These are phyloP conservation scores for Podila horticola DNA, from an alignment of 192 early-diverging fungal species.

Conservation along the genomic window DNA sequence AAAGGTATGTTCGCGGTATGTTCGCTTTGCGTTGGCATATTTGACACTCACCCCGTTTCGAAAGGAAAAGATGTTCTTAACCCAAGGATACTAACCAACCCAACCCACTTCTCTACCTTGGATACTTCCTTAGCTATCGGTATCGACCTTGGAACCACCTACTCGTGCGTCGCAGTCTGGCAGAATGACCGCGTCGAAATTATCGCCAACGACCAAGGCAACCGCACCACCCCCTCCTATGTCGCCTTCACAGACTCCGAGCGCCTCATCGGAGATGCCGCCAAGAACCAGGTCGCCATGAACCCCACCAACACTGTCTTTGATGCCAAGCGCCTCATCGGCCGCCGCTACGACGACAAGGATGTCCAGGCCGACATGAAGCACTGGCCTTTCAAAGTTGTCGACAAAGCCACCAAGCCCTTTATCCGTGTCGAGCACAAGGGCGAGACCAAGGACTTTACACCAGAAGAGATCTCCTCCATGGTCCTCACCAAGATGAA, in stretches of 20 bases:
- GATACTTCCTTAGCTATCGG: slow-evolving; percentile 50
- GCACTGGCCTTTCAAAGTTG: slow-evolving; percentile 96
- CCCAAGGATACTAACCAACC: not conserved
- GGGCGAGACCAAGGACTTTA: slow-evolving; percentile 96
- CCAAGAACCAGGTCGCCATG: slow-evolving; percentile 99
- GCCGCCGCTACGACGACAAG: slow-evolving; percentile 89
- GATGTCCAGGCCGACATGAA: slow-evolving; percentile 99
- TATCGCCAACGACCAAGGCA: slow-evolving; percentile 99
- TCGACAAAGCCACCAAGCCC: slow-evolving; percentile 91
- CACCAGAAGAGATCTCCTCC: slow-evolving; percentile 96
- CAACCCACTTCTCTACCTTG: not conserved
- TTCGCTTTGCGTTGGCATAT: too few species aligned
- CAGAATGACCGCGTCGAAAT: slow-evolving; percentile 89
- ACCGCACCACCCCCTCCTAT: slow-evolving; percentile 98
- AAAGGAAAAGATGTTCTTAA: not conserved
- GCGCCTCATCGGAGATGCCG: slow-evolving; percentile 99
- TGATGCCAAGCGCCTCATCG: slow-evolving; percentile 98
- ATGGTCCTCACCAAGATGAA: slow-evolving; percentile 99
- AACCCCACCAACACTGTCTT: slow-evolving; percentile 98
- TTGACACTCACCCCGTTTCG: too few species aligned
- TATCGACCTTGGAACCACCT: slow-evolving; percentile 64
- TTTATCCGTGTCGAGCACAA: slow-evolving; percentile 93
- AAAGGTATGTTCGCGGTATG: too few species aligned
- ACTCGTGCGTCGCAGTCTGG: slow-evolving; percentile 88
- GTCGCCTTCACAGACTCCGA: slow-evolving; percentile 97